phyloP scores from a whole-genome alignment of 257 asterid species.

The Scutellaria minor region DNA sequence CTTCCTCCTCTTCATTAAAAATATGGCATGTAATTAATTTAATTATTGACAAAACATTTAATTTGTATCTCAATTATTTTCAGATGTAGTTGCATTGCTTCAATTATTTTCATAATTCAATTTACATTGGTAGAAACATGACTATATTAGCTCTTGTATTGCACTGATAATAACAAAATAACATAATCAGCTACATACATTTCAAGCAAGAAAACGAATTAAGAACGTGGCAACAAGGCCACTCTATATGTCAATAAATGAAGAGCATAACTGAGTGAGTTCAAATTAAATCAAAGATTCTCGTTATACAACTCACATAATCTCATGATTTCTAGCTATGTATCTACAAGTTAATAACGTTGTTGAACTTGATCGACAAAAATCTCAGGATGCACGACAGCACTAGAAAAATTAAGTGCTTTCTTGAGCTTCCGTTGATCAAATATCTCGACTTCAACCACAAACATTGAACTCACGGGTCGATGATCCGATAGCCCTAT shows the following conservation, averaged over 20 bases:
- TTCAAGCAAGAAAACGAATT: neutral
- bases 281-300: neutral
- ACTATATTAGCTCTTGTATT: no score
- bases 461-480: slow-evolving; percentile 75
- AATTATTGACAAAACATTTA: no score
- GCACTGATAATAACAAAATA: neutral
- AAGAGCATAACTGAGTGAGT: neutral
- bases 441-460: slow-evolving; percentile 78
- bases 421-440: slow-evolving; percentile 80
- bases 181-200: neutral
- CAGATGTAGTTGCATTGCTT: no score
- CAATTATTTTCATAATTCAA: no score
- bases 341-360: neutral
- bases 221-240: neutral
- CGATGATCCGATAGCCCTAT: slow-evolving; percentile 80
- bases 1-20: no score
- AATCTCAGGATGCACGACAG: slow-evolving; percentile 69
- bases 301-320: neutral
- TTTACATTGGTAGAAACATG: no score
- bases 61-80: no score
- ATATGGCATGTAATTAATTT: no score
- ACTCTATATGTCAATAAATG: neutral
- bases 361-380: slow-evolving; percentile 47
- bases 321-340: neutral
- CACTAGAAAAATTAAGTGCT: slow-evolving; percentile 67